These are phyloP conservation scores for Suillus subalutaceus DNA, from an alignment of 768 basidiomycete species.

Conservation along the genomic window DNA sequence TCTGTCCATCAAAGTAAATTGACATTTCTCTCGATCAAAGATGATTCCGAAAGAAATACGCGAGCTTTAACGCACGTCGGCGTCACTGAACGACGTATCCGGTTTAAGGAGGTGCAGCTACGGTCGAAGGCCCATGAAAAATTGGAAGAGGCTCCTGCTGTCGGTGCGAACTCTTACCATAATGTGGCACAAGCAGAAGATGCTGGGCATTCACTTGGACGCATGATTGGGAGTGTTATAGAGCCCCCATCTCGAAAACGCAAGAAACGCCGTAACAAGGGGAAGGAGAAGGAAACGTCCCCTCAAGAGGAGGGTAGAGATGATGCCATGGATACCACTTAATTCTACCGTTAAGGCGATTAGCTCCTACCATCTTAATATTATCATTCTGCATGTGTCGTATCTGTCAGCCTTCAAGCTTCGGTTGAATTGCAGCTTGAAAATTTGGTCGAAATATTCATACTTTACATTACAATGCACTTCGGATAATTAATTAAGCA, in stretches of 20 bases:
- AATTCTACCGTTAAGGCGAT: background rate
- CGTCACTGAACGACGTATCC: conserved; percentile 68
- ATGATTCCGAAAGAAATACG: conserved; percentile 50
- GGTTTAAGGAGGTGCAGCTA: conserved; percentile 73
- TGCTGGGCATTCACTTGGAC: background rate
- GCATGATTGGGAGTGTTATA: conserved; percentile 3
- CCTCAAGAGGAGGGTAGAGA: background rate
- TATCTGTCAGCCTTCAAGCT: background rate
- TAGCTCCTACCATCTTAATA: too few relatives aligned
- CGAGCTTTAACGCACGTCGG: conserved; percentile 56
- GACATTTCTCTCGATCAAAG: conserved; percentile 28
- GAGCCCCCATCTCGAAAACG: background rate
- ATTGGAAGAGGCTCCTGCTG: too few relatives aligned
- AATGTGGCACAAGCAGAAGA: background rate
- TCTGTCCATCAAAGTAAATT: conserved; percentile 1
- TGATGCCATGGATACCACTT: conserved; percentile 2
- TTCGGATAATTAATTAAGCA: conserved; percentile 19
- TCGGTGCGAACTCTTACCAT: background rate
- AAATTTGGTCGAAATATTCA: background rate
- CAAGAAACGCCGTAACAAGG: conserved; percentile 2
- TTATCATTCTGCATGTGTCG: background rate
- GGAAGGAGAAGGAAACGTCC: background rate
- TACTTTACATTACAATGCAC: conserved; percentile 23
- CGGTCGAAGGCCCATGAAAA: conserved; percentile 36
- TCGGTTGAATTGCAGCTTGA: conserved; percentile 15